Conservation (phyloP, 768 basidiomycete species). For the Lactifluus rugatus region DNA sequence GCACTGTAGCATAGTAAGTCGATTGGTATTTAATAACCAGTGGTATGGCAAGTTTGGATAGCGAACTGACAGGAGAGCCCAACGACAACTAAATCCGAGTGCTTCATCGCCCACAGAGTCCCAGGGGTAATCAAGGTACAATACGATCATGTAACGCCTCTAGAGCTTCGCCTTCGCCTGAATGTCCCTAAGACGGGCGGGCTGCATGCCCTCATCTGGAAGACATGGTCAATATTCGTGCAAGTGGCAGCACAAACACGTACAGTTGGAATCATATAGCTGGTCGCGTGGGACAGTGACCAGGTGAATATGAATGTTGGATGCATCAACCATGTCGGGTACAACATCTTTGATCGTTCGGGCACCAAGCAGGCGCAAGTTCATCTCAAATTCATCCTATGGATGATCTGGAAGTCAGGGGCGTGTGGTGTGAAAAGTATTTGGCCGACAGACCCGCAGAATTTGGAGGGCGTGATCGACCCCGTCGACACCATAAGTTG, state of each 20-base stretch:
- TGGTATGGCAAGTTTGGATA: not conserved
- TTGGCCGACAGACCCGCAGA: slow-evolving; percentile 41
- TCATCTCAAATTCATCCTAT: slow-evolving; percentile 98
- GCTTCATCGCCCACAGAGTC: not conserved
- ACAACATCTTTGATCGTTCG: slow-evolving; percentile 68
- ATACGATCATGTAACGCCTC: not conserved
- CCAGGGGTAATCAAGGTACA: not conserved
- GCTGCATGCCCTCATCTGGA: slow-evolving; percentile 36
- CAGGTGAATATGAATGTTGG: slow-evolving; percentile 54
- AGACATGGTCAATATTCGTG: not conserved
- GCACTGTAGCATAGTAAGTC: slow-evolving; percentile 16
- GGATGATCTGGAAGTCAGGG: slow-evolving; percentile 1
- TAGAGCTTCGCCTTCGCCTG: slow-evolving; percentile 12
- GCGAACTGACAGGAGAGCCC: not conserved
- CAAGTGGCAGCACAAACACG: slow-evolving; percentile 27
- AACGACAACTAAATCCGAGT: not conserved
- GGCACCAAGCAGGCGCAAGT: slow-evolving; percentile 86
- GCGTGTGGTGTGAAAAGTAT: not conserved
- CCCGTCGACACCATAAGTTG: slow-evolving; percentile 80
- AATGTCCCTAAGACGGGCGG: slow-evolving; percentile 31
- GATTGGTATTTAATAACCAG: slow-evolving; percentile 4
- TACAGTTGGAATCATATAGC: slow-evolving; percentile 78
- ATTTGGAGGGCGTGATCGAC: slow-evolving; percentile 78
- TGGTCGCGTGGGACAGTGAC: slow-evolving; percentile 60
- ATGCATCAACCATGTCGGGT: slow-evolving; percentile 84